A percentile compares a stretch with the other conserved stretches of the same genome.
phyloP scores from a whole-genome alignment of 768 basidiomycete species.

The Gyrodon lividus region DNA sequence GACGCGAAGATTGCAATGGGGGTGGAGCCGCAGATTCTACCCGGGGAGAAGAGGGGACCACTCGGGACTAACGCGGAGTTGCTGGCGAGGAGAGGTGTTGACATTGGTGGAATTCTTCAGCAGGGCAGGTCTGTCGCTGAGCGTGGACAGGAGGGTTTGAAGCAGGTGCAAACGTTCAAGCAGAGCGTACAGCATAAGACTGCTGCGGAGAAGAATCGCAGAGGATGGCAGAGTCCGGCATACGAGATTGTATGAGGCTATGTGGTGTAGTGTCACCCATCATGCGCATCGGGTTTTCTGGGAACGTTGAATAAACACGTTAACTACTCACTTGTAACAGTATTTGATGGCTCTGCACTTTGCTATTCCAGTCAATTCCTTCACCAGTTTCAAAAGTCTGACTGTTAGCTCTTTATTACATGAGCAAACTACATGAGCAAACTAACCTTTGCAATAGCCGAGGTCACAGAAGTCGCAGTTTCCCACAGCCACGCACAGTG shows the following conservation, averaged over 20 bases:
- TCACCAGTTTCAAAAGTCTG: no score
- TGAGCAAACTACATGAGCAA: no score
- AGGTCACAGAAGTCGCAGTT: no score
- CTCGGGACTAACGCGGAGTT: slow-evolving; percentile 51
- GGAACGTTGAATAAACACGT: no score
- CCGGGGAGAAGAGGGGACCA: slow-evolving; percentile 67
- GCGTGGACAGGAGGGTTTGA: slow-evolving; percentile 35
- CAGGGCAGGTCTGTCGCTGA: slow-evolving; percentile 28
- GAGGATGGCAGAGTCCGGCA: slow-evolving; percentile 51
- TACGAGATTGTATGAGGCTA: slow-evolving; percentile 36
- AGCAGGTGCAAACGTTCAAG: slow-evolving; percentile 42
- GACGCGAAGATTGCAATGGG: slow-evolving; percentile 58
- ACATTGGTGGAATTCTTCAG: background rate
- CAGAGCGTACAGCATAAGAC: slow-evolving; percentile 43
- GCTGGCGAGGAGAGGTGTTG: slow-evolving; percentile 11
- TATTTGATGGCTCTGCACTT: no score
- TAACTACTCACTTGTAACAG: no score
- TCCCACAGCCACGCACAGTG: no score
- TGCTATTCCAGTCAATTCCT: no score
- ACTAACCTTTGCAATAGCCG: no score
- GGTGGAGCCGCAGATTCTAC: slow-evolving; percentile 69
- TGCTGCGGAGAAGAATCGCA: slow-evolving; percentile 33
- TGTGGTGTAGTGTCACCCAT: no score
- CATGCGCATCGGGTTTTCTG: no score
- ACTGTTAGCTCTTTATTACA: no score